Percentiles rank a stretch among this genome's conserved stretches.
phyloP scores from a whole-genome alignment of 2,329 filamentous ascomycete genomes.

The Stemphylium lycopersici region DNA sequence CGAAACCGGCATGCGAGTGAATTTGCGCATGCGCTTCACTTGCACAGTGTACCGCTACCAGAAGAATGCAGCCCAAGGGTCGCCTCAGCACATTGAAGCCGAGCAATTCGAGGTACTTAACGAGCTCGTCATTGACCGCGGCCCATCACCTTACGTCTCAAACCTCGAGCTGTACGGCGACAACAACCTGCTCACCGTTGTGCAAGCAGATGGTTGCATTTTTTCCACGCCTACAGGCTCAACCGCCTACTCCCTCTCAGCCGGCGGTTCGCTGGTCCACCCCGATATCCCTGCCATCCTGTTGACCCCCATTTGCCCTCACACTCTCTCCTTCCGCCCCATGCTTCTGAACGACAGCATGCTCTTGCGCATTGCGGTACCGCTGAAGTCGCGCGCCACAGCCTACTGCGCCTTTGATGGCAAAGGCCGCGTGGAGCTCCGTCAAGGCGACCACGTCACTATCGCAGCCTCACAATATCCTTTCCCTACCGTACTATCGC shows the following conservation, averaged over 20 bases:
- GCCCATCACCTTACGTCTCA: conserved; percentile 94
- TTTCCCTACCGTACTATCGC: conserved; percentile 93
- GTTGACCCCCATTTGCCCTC: conserved; percentile 95
- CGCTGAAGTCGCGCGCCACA: conserved; percentile 82
- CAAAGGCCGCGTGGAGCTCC: conserved; percentile 91
- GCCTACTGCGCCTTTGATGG: conserved; percentile 98
- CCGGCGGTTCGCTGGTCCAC: conserved; percentile 92
- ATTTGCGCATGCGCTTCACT: conserved; percentile 97
- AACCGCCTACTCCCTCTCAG: conserved; percentile 94
- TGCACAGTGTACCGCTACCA: conserved; percentile 88
- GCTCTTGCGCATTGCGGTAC: conserved; percentile 86
- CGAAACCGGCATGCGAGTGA: conserved; percentile 93
- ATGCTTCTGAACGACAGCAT: conserved; percentile 98
- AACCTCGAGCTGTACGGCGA: conserved; percentile 96
- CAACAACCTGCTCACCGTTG: conserved; percentile 90
- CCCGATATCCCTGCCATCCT: conserved; percentile 97
- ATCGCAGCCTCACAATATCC: conserved; percentile 96
- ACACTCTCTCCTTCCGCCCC: conserved; percentile 93
- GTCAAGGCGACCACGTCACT: conserved; percentile 92
- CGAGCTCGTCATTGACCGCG: conserved; percentile 96
- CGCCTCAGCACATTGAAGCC: conserved; percentile 76
- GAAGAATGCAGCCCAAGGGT: conserved; percentile 51
- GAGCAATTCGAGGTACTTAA: conserved; percentile 99
- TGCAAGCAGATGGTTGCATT: conserved; percentile 96
- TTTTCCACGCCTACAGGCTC: conserved; percentile 91